Percentiles rank a stretch among this genome's conserved stretches.
Evolutionary conservation across 2,329 filamentous ascomycete species (phyloP).

Genomic region (Cladosporium sp.): DNA sequence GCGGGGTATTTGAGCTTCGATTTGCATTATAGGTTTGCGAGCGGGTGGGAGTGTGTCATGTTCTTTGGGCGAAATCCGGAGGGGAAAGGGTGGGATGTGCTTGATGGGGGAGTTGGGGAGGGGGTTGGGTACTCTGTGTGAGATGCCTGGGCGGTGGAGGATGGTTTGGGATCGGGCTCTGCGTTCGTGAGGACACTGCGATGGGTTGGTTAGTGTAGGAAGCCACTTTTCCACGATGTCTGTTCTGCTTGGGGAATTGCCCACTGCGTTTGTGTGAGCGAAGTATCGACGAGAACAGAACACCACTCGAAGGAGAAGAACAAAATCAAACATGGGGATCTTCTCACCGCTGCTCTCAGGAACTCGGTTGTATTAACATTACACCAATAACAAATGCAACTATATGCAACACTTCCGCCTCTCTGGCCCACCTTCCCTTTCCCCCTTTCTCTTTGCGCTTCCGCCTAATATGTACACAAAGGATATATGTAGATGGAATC

Average conservation of each 20-base stretch:
- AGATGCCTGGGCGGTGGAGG: no score
- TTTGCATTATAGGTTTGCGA: conserved; percentile 6
- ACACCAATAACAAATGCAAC: not conserved
- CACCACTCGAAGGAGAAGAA: no score
- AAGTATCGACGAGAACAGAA: no score
- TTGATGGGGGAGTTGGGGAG: conserved; percentile 10
- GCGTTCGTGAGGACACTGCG: no score
- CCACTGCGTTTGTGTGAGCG: no score
- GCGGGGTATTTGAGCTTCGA: conserved; percentile 15
- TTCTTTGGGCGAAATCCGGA: conserved; percentile 8
- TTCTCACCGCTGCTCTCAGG: not conserved
- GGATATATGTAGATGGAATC: not conserved
- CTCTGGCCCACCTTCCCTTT: not conserved
- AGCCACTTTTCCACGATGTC: no score
- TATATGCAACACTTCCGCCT: not conserved
- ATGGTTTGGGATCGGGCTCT: no score
- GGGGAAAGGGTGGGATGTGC: not conserved
- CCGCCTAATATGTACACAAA: not conserved
- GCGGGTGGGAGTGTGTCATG: conserved; percentile 17
- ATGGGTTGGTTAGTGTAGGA: no score
- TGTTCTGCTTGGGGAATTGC: no score
- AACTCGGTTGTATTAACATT: not conserved
- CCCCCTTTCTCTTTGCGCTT: not conserved
- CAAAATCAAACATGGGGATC: not conserved
- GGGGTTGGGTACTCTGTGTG: conserved; percentile 11